A percentile compares a stretch with the other conserved stretches of the same genome.
Evolutionary conservation across 208 protist species (phyloP).

Genomic region (Leishmania major): DNA sequence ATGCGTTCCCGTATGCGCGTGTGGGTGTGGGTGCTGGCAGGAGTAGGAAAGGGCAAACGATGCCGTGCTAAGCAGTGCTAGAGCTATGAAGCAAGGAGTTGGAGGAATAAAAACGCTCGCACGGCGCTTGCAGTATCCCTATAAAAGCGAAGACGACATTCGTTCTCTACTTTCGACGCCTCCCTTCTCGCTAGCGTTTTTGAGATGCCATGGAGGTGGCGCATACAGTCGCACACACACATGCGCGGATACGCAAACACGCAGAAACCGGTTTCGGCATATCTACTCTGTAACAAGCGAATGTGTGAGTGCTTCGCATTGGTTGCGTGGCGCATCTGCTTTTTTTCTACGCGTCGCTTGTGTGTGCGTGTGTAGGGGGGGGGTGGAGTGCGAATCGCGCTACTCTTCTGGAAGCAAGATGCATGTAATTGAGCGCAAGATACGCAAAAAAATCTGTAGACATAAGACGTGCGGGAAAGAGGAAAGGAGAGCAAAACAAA

Average conservation of each 20-base stretch:
- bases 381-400: too few relatives aligned
- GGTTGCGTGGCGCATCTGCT: neutral
- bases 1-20: neutral
- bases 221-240: neutral
- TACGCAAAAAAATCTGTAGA: too few relatives aligned
- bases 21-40: neutral
- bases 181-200: neutral
- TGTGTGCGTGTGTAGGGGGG: neutral
- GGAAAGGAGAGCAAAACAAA: too few relatives aligned
- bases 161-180: neutral
- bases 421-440: neutral
- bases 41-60: neutral
- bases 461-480: neutral
- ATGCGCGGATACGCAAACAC: neutral
- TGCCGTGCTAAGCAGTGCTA: neutral
- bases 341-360: neutral
- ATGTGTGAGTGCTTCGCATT: neutral
- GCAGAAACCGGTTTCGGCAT: too few relatives aligned
- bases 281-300: neutral
- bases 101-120: neutral
- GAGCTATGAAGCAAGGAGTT: neutral
- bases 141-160: too few relatives aligned
- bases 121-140: neutral
- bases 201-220: neutral
- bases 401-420: neutral